Evolutionary conservation across 306 rosid species (phyloP), one percentile per base, ranked within the genome.

Genomic region (Psophocarpus tetragonolobus): DNA sequence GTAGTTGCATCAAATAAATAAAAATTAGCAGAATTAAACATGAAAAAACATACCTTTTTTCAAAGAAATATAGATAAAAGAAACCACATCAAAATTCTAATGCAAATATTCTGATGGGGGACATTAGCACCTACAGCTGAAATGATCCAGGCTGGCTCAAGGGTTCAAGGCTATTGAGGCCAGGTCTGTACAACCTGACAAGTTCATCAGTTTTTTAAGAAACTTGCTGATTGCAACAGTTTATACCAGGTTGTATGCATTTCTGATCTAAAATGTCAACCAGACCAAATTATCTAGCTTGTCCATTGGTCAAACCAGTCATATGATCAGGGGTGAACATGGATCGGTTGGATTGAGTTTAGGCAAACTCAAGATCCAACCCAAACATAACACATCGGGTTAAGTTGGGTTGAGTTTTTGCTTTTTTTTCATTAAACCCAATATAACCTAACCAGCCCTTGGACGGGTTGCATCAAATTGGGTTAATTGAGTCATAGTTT

Each of bases 31-130:
- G 17, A 54, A 30, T 38, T 51, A 63, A 77, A 35, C 48, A 42
- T 41, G 42, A 68, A 82, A 81, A 70, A 4, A 8, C 21, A 82
- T 13, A 38, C 38, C 67, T 45, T 45, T 56, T 18, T 53, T 45
- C 68, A 78, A 85, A 63, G 48, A 74, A 65, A 69, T 64, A 45
- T 5, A 24, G 23, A 24, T 30, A 54, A 68, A 75, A 74, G 64
- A 26, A 75, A 81, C 47, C 29, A 20, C 39, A 68, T 74, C 41
- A 78, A 78, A 9, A 74, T 24, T 21, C 27, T 58, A 64, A 73
- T 54, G 75, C 50, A 69, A 42, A 45, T 73, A 68, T 68, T 62
- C 63, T 18, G 32, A 35, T 76, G 30, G 61, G 68, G 45, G 70
- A 44, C 48, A 60, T 57, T 0, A 8, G n/a, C 78, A 23, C 33